Percentiles rank a stretch among this genome's conserved stretches.
phyloP scores from a whole-genome alignment of 1,284 basidiomycete species.

The Boletus semigastroideus region DNA sequence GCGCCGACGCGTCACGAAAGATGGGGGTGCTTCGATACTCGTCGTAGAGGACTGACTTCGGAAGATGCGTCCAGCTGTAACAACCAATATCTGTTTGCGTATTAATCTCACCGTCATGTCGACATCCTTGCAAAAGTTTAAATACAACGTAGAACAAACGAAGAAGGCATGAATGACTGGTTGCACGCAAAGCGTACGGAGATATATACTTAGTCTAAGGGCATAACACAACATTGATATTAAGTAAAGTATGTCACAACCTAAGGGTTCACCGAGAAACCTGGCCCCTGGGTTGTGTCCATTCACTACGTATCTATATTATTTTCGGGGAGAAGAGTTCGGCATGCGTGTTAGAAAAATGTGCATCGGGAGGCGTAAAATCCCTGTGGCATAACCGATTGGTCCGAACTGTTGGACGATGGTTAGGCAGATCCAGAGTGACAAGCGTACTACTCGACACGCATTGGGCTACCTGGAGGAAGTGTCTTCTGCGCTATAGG shows the following conservation, averaged over 20 bases:
- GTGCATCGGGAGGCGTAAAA: constrained; percentile 7
- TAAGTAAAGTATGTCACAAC: constrained; percentile 14
- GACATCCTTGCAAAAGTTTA: background rate
- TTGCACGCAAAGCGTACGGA: background rate
- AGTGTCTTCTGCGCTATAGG: constrained; percentile 38
- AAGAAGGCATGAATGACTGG: background rate
- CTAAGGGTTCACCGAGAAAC: constrained; percentile 7
- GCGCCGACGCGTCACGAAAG: constrained; percentile 54
- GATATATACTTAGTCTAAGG: constrained; percentile 5
- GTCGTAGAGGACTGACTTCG: constrained; percentile 39
- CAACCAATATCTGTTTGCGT: background rate
- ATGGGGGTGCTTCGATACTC: constrained; percentile 64
- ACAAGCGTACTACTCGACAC: constrained; percentile 16
- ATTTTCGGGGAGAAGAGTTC: constrained; percentile 8
- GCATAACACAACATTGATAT: constrained; percentile 20
- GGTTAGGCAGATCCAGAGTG: background rate
- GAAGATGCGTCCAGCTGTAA: background rate
- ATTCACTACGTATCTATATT: constrained; percentile 9
- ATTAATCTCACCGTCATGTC: background rate
- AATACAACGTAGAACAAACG: background rate
- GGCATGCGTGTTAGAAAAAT: constrained; percentile 14
- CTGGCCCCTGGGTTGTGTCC: constrained; percentile 16
- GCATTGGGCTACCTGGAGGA: constrained; percentile 42
- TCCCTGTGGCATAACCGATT: background rate
- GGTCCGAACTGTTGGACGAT: background rate